phyloP scores from a whole-genome alignment of 1,284 basidiomycete species.

The Ganoderma lucidum region DNA sequence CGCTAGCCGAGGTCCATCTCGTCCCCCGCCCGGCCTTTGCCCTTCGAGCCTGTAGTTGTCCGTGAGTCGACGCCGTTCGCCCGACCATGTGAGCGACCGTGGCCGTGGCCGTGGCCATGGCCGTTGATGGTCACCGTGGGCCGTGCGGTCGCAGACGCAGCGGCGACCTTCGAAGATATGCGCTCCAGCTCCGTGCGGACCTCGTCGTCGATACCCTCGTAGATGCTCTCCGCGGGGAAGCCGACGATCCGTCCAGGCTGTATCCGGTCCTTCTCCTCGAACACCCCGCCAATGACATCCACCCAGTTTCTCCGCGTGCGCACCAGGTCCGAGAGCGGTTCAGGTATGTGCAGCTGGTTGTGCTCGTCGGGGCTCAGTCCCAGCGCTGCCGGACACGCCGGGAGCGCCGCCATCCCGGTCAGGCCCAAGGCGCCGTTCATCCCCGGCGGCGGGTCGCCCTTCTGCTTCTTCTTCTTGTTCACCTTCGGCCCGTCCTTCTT shows the following conservation, averaged over 20 bases:
- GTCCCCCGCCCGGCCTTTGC: conserved; percentile 45
- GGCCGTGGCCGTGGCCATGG: neutral
- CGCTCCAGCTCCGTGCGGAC: conserved; percentile 50
- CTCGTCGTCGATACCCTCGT: conserved; percentile 75
- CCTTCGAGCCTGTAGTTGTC: conserved; percentile 42
- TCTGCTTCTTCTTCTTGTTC: conserved; percentile 74
- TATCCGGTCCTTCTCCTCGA: conserved; percentile 72
- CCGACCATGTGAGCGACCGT: conserved; percentile 12
- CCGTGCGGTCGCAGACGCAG: conserved; percentile 10
- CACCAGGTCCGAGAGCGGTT: conserved; percentile 75
- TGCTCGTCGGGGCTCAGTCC: conserved; percentile 76
- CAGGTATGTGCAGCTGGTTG: conserved; percentile 70
- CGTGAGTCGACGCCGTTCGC: conserved; percentile 38
- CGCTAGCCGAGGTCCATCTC: conserved; percentile 38
- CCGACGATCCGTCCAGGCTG: conserved; percentile 76
- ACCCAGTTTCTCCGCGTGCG: conserved; percentile 79
- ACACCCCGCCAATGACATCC: conserved; percentile 68
- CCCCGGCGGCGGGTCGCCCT: conserved; percentile 53
- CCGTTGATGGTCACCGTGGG: conserved; percentile 3
- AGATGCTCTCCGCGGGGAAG: conserved; percentile 78
- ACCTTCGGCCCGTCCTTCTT: conserved; percentile 76
- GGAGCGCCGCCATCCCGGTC: conserved; percentile 37
- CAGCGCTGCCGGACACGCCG: conserved; percentile 68
- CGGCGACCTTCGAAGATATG: conserved; percentile 27
- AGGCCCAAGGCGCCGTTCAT: conserved; percentile 39